Evolutionary conservation across 805 yeast genomes (phyloP).

Genomic region (Candida morakotiae): DNA sequence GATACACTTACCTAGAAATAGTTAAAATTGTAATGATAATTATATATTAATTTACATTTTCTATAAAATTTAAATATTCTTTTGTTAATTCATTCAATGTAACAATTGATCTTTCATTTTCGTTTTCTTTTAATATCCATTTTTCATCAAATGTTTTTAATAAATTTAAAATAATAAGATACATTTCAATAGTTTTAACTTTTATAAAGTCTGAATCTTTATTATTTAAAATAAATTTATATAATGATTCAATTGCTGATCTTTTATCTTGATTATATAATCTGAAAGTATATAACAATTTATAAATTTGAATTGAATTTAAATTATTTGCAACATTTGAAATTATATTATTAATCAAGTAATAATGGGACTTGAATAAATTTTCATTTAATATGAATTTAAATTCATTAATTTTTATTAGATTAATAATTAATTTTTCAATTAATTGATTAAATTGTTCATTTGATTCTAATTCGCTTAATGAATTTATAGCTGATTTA

Average conservation of each 20-base stretch:
- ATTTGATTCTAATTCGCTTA: constrained; percentile 15
- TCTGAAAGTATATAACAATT: constrained; percentile 40
- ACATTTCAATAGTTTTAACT: constrained; percentile 35
- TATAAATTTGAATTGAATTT: constrained; percentile 30
- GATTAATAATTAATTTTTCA: constrained; percentile 20
- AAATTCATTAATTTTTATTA: constrained; percentile 21
- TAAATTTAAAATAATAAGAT: constrained; percentile 37
- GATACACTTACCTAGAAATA: too few species aligned
- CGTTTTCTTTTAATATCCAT: constrained; percentile 27
- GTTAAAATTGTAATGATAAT: too few species aligned
- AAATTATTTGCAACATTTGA: constrained; percentile 30
- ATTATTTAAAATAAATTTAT: constrained; percentile 33
- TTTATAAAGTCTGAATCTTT: constrained; percentile 17
- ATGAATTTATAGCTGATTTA: constrained; percentile 16
- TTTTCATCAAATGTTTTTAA: constrained; percentile 33
- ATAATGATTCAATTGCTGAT: constrained; percentile 37
- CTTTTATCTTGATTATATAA: constrained; percentile 27
- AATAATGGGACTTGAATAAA: constrained; percentile 22
- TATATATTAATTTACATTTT: too few species aligned
- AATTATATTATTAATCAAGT: constrained; percentile 30
- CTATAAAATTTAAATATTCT: constrained; percentile 35
- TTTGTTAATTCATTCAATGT: constrained; percentile 24
- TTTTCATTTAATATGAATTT: constrained; percentile 19
- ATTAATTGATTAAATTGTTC: constrained; percentile 12
- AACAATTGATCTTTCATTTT: constrained; percentile 12